phyloP scores from a whole-genome alignment of 2,329 filamentous ascomycete species.

The Pyricularia grisea region DNA sequence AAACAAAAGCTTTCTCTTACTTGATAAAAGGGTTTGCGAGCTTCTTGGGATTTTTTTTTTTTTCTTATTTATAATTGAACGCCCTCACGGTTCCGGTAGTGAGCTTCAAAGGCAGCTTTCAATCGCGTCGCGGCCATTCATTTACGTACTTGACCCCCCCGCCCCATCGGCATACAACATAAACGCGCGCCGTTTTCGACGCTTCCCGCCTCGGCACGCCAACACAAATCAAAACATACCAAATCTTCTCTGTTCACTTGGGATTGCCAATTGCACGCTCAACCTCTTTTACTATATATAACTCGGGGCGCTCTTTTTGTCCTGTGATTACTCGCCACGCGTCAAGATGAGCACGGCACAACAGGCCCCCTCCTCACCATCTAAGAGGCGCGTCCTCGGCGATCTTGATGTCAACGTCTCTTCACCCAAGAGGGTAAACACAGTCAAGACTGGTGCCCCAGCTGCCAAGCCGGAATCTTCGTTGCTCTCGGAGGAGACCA shows the following conservation, averaged over 20 bases:
- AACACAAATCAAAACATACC: neutral
- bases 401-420: slow-evolving; percentile 35
- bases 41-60: neutral
- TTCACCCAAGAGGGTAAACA: slow-evolving; percentile 13
- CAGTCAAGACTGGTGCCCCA: neutral
- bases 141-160: neutral
- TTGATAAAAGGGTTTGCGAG: neutral
- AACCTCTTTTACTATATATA: neutral
- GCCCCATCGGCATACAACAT: neutral
- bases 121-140: neutral
- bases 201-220: too few relatives aligned
- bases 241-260: neutral
- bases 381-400: slow-evolving; percentile 39
- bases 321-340: neutral
- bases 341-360: neutral
- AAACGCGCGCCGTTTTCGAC: neutral
- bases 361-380: slow-evolving; percentile 18
- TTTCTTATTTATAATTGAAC: neutral
- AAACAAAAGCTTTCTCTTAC: neutral
- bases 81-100: neutral
- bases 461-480: neutral
- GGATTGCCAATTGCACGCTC: neutral
- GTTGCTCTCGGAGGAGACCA: slow-evolving; percentile 8
- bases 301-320: neutral
- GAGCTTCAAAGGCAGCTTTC: neutral